These are phyloP conservation scores for Globisporangium rhizosaccharum DNA, from an alignment of 352 stramenopile species.

Conservation along the genomic window DNA sequence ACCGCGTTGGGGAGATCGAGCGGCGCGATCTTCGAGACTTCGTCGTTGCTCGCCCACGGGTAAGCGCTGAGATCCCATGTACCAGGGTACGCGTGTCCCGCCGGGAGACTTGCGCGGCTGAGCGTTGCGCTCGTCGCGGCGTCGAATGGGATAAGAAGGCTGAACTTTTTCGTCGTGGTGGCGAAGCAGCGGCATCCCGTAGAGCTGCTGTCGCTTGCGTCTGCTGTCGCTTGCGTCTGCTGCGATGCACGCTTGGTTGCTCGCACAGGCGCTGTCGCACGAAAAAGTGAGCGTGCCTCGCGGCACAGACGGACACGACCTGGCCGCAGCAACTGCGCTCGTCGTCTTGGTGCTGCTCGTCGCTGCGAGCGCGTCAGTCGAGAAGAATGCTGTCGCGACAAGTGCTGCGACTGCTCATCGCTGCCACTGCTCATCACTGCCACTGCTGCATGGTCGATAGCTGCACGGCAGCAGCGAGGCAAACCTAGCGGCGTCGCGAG, in stretches of 20 bases:
- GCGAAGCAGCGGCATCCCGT: not conserved
- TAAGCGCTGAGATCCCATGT: not conserved
- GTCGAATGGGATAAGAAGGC: constrained; percentile 1
- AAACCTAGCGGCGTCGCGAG: too few relatives aligned
- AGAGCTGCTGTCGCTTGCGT: not conserved
- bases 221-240: not conserved
- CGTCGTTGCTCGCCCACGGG: constrained; percentile 4
- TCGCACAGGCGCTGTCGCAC: not conserved
- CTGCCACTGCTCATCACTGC: too few relatives aligned
- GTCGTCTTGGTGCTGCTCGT: too few relatives aligned
- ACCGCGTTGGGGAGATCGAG: not conserved
- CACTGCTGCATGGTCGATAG: too few relatives aligned
- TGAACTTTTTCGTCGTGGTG: not conserved
- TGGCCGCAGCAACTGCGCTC: not conserved
- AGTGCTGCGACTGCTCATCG: too few relatives aligned
- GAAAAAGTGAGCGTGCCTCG: not conserved
- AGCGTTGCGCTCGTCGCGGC: not conserved
- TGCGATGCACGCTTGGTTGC: not conserved
- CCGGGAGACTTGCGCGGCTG: not conserved
- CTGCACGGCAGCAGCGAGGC: too few relatives aligned
- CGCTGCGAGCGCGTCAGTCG: too few relatives aligned
- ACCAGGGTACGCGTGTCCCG: not conserved
- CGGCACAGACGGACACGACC: not conserved
- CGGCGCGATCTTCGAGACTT: not conserved
- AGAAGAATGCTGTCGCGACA: too few relatives aligned